phyloP scores from a whole-genome alignment of 805 yeast genomes.

The Spathaspora girioi region DNA sequence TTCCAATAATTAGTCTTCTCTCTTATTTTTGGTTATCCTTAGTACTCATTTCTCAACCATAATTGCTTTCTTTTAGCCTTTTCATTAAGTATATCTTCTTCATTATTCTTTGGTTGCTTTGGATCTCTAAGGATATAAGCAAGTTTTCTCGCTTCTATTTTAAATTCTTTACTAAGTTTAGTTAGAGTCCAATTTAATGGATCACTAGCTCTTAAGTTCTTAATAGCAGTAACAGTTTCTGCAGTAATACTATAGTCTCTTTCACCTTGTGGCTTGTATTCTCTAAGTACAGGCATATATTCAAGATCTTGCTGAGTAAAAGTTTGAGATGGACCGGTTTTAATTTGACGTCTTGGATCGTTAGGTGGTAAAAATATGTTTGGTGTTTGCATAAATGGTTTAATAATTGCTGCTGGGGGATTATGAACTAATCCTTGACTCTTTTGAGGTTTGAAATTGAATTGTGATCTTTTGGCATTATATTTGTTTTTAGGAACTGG shows the following conservation, averaged over 20 bases:
- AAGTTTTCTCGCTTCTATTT: slow-evolving; percentile 35
- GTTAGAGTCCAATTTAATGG: slow-evolving; percentile 64
- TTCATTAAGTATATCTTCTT: slow-evolving; percentile 26
- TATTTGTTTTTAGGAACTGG: slow-evolving; percentile 49
- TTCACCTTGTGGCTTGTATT: slow-evolving; percentile 29
- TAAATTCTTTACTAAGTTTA: slow-evolving; percentile 56
- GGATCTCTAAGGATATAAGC: slow-evolving; percentile 4
- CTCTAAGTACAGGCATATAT: slow-evolving; percentile 39
- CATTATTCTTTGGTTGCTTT: background rate
- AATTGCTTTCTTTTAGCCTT: slow-evolving; percentile 53
- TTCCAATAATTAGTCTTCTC: slow-evolving; percentile 3
- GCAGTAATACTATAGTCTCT: slow-evolving; percentile 56
- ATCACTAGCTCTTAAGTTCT: slow-evolving; percentile 48
- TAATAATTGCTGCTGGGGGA: slow-evolving; percentile 50
- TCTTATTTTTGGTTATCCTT: background rate
- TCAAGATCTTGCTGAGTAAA: slow-evolving; percentile 31
- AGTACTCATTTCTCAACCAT: slow-evolving; percentile 62
- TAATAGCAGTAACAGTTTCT: slow-evolving; percentile 55
- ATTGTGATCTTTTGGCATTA: slow-evolving; percentile 61
- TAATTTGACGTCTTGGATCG: slow-evolving; percentile 52
- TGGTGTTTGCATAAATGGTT: slow-evolving; percentile 59
- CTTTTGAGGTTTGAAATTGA: slow-evolving; percentile 53
- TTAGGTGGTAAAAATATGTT: slow-evolving; percentile 59
- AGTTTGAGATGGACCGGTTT: slow-evolving; percentile 17
- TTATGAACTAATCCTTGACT: slow-evolving; percentile 60